These are phyloP conservation scores for Alliaria petiolata DNA, from an alignment of 345 rosid genomes.

Conservation along the genomic window DNA sequence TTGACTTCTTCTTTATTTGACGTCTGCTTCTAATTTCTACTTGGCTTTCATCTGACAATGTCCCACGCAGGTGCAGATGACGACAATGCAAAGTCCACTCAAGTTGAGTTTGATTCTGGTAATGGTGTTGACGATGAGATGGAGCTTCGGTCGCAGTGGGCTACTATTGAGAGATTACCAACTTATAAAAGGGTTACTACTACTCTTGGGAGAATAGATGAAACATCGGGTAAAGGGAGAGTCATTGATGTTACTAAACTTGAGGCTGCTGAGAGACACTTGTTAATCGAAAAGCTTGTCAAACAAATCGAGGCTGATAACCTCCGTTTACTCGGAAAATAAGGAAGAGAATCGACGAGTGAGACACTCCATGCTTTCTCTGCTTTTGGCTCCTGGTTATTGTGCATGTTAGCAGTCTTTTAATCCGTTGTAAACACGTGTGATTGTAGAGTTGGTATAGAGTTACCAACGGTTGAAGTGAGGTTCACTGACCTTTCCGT, in stretches of 20 bases:
- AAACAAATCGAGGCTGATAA: conserved; percentile 49
- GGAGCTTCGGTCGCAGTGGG: conserved; percentile 43
- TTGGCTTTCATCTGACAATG: conserved; percentile 1
- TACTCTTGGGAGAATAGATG: conserved; percentile 31
- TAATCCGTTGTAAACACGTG: neutral
- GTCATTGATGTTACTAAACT: conserved; percentile 49
- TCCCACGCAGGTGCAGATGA: conserved; percentile 12
- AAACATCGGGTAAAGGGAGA: conserved; percentile 24
- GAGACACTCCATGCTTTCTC: neutral
- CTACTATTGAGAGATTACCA: conserved; percentile 51
- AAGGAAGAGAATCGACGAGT: conserved; percentile 50
- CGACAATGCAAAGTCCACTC: conserved; percentile 1
- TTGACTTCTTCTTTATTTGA: conserved; percentile 15
- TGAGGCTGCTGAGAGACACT: conserved; percentile 36
- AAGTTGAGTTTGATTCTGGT: conserved; percentile 10
- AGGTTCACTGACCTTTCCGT: conserved; percentile 36
- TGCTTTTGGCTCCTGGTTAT: neutral
- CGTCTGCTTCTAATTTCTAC: neutral
- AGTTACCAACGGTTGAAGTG: conserved; percentile 42
- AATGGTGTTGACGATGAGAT: conserved; percentile 29
- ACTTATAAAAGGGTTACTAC: conserved; percentile 43
- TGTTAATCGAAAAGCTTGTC: conserved; percentile 56
- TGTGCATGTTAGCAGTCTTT: neutral
- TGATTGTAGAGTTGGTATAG: conserved; percentile 38
- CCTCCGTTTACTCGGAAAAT: conserved; percentile 40